phyloP scores from a whole-genome alignment of 352 stramenopile species.

The Phytopythium cucurbitacearum region DNA sequence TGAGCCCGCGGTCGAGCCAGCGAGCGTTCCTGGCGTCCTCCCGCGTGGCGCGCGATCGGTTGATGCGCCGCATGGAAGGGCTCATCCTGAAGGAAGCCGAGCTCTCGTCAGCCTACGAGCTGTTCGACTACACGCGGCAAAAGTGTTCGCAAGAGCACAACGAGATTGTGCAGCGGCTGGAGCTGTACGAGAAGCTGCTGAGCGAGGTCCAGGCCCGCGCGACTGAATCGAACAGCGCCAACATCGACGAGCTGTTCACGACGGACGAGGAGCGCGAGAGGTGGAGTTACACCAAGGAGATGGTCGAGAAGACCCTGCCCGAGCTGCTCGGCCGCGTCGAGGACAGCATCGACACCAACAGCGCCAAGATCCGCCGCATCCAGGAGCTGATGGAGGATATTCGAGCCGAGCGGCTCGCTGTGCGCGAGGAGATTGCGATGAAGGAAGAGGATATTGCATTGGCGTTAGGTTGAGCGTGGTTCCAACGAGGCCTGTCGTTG shows the following conservation, averaged over 20 bases:
- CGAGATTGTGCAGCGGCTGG: conserved; percentile 40
- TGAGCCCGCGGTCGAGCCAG: conserved; percentile 6
- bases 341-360: conserved; percentile 65
- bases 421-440: conserved; percentile 53
- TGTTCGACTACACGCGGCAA: conserved; percentile 51
- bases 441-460: conserved; percentile 61
- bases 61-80: conserved; percentile 58
- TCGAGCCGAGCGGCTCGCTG: conserved; percentile 32
- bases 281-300: conserved; percentile 46
- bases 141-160: conserved; percentile 39
- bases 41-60: conserved; percentile 40
- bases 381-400: conserved; percentile 55
- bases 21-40: conserved; percentile 29
- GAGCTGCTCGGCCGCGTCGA: conserved; percentile 47
- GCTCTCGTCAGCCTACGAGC: conserved; percentile 47
- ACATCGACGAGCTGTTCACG: conserved; percentile 18
- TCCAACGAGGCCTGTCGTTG: too few relatives aligned
- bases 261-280: conserved; percentile 29
- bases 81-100: conserved; percentile 63
- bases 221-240: conserved; percentile 4
- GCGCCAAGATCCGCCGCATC: conserved; percentile 50
- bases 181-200: conserved; percentile 39
- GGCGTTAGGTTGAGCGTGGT: conserved; percentile 18
- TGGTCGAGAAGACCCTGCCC: conserved; percentile 47
- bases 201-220: conserved; percentile 20